These are phyloP conservation scores for Chernovozyma sophiae-reginae DNA, from an alignment of 1,139 yeast genomes.

Conservation along the genomic window DNA sequence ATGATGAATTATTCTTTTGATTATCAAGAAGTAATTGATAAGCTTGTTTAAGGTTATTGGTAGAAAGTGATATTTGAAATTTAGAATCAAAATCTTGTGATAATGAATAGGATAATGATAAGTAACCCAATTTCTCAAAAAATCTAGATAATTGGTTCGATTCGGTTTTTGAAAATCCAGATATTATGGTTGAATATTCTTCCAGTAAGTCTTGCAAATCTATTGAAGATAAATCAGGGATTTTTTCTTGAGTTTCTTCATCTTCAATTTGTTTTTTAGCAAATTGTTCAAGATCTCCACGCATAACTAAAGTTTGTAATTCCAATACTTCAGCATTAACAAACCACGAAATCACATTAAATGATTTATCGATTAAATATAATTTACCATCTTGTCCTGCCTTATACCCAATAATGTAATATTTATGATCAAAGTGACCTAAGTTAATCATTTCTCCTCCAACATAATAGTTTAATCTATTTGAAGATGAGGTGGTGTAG, in stretches of 20 bases:
- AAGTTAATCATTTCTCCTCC: conserved; percentile 92
- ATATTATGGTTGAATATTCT: conserved; percentile 38
- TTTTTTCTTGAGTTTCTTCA: conserved; percentile 37
- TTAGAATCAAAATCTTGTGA: conserved; percentile 84
- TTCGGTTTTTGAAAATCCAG: conserved; percentile 62
- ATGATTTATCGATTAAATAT: conserved; percentile 86
- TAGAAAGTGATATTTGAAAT: conserved; percentile 61
- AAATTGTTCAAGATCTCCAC: conserved; percentile 74
- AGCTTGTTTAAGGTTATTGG: conserved; percentile 69
- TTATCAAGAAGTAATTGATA: conserved; percentile 58
- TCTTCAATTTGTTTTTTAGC: conserved; percentile 29
- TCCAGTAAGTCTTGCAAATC: conserved; percentile 63
- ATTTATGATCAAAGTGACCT: conserved; percentile 87
- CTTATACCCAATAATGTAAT: conserved; percentile 83
- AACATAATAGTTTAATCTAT: conserved; percentile 88
- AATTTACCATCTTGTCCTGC: conserved; percentile 81
- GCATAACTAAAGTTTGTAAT: conserved; percentile 89
- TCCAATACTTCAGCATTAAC: conserved; percentile 84
- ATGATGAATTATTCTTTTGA: conserved; percentile 47
- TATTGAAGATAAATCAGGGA: conserved; percentile 49
- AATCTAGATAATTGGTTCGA: conserved; percentile 82
- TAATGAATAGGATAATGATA: conserved; percentile 75
- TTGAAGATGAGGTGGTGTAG: conserved; percentile 74
- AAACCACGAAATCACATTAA: conserved; percentile 77
- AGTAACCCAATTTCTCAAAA: conserved; percentile 86